phyloP scores from a whole-genome alignment of 768 basidiomycete genomes.

The Xerocomellus intermedius region DNA sequence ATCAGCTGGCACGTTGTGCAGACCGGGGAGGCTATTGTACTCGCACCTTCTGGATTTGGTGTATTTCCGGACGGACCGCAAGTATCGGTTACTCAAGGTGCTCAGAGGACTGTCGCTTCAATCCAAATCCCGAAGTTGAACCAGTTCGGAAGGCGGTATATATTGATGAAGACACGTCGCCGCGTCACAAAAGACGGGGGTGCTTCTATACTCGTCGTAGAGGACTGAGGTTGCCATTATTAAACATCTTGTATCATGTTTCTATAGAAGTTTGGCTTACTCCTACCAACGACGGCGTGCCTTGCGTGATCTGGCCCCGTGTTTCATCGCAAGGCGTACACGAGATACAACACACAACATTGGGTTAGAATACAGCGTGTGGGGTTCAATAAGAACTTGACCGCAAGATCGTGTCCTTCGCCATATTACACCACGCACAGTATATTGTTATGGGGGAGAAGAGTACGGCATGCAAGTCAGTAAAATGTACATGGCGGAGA shows the following conservation, averaged over 20 bases:
- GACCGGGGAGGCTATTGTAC: slow-evolving; percentile 71
- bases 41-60: slow-evolving; percentile 62
- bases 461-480: slow-evolving; percentile 11
- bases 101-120: background rate
- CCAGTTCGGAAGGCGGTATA: slow-evolving; percentile 56
- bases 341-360: slow-evolving; percentile 15
- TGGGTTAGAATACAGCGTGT: slow-evolving; percentile 17
- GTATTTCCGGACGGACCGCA: slow-evolving; percentile 32
- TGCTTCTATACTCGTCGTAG: slow-evolving; percentile 49
- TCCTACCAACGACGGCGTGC: background rate
- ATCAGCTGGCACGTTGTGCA: slow-evolving; percentile 23
- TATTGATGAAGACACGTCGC: slow-evolving; percentile 59
- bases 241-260: background rate
- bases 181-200: slow-evolving; percentile 67
- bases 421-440: slow-evolving; percentile 11
- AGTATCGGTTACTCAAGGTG: background rate
- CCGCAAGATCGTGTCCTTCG: slow-evolving; percentile 13
- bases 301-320: background rate
- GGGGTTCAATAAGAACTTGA: slow-evolving; percentile 10
- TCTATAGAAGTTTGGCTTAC: background rate
- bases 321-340: background rate
- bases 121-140: slow-evolving; percentile 33
- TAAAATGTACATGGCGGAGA: slow-evolving; percentile 13
- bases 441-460: slow-evolving; percentile 3
- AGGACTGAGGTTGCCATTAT: slow-evolving; percentile 3